A percentile compares a stretch with the other conserved stretches of the same genome.
These are phyloP conservation scores for Gremmenia infestans DNA, from an alignment of 2,329 filamentous ascomycete species.

Conservation along the genomic window DNA sequence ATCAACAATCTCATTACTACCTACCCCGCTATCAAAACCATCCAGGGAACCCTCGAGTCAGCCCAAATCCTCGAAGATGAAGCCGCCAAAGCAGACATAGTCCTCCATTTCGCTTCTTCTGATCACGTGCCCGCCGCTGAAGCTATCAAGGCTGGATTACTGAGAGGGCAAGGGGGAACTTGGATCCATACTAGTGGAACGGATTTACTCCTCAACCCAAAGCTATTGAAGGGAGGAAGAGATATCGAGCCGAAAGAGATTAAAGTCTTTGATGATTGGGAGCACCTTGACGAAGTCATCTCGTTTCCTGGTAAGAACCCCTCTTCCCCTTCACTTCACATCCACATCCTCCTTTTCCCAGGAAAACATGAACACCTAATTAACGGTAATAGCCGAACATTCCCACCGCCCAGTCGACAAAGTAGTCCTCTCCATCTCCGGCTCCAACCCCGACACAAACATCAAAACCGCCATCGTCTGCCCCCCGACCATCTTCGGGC, in stretches of 20 bases:
- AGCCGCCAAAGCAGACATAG: constrained; percentile 32
- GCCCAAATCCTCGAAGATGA: constrained; percentile 26
- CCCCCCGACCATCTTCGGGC: constrained; percentile 57
- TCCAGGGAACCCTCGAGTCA: constrained; percentile 31
- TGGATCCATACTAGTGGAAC: constrained; percentile 47
- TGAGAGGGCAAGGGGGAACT: constrained; percentile 43
- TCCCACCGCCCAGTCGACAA: constrained; percentile 65
- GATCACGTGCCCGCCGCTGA: constrained; percentile 40
- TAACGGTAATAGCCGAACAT: constrained; percentile 44
- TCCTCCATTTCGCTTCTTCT: constrained; percentile 31
- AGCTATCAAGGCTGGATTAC: constrained; percentile 43
- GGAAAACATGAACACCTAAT: not conserved
- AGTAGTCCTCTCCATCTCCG: constrained; percentile 46
- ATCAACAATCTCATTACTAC: constrained; percentile 24
- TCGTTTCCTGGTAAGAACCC: constrained; percentile 15
- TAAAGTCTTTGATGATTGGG: constrained; percentile 54
- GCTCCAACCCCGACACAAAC: constrained; percentile 34
- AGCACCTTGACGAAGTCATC: constrained; percentile 49
- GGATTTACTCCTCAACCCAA: constrained; percentile 34
- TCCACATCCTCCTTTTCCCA: too few species aligned
- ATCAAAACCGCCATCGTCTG: constrained; percentile 59
- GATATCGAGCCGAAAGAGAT: constrained; percentile 22
- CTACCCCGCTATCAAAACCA: constrained; percentile 26
- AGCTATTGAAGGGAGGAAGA: constrained; percentile 33
- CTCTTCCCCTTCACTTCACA: constrained; percentile 28